Conservation (phyloP, 768 basidiomycete genomes). For the Mycena pura region DNA sequence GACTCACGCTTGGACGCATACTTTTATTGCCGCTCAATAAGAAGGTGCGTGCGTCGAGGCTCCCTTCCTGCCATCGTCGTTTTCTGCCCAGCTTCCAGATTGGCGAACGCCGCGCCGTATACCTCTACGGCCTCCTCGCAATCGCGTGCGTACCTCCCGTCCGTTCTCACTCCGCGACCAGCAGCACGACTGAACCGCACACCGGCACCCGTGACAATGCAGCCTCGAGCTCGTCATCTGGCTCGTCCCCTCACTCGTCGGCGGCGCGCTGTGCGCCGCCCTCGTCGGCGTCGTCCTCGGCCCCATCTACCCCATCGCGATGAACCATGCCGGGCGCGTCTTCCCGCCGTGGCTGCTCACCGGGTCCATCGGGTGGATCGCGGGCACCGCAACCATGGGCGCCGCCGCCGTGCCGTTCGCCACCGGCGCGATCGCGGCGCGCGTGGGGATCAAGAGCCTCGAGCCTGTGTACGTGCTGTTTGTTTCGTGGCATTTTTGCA, state of each 20-base stretch:
- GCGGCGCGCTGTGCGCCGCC: constrained; percentile 53
- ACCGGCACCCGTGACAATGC: no score
- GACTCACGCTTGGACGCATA: constrained; percentile 47
- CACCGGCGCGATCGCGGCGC: constrained; percentile 63
- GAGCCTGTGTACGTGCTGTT: constrained; percentile 61
- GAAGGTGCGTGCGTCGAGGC: constrained; percentile 33
- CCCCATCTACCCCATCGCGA: constrained; percentile 60
- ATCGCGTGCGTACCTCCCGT: constrained; percentile 36
- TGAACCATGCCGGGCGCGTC: constrained; percentile 61
- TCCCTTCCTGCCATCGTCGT: neutral
- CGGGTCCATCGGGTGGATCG: constrained; percentile 57
- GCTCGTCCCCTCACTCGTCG: constrained; percentile 55
- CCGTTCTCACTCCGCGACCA: neutral
- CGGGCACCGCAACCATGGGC: constrained; percentile 58
- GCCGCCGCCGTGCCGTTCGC: constrained; percentile 59
- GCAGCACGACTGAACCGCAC: neutral
- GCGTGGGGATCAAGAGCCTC: constrained; percentile 62
- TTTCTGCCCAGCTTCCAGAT: constrained; percentile 30
- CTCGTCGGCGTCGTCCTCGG: constrained; percentile 59
- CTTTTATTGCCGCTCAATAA: constrained; percentile 44
- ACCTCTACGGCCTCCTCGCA: constrained; percentile 42
- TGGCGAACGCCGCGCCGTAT: constrained; percentile 46
- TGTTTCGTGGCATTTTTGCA: constrained; percentile 43
- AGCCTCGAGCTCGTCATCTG: constrained; percentile 60
- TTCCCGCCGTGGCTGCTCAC: constrained; percentile 61